Base-by-base conservation (phyloP, 139 green algal species). In the Nannochloris sp. region DNA sequence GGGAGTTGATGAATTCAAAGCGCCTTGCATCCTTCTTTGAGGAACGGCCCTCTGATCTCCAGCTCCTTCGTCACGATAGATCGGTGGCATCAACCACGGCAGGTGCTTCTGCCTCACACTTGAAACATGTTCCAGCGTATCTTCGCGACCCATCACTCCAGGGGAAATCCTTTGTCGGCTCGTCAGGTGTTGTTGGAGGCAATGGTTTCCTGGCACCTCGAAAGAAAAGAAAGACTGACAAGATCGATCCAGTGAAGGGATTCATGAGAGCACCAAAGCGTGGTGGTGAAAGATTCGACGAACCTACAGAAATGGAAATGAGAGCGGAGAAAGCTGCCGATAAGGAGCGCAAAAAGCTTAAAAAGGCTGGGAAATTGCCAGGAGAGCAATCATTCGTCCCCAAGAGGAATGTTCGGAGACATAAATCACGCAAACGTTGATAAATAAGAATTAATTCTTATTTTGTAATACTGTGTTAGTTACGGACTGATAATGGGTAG, bases 1-100 rank as follows among this genome's bases (percentile, higher is more conserved):
- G 78, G 31, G 91, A 97, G 84, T 73, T 97, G 74, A 83, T 97
- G 62, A 97, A 97, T 84, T 80, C 66, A 4, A 61, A 88, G 66
- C 66, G 79, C 45, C 65, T 91, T 31, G 78, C 87, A 23, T 72
- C 84, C 1, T 91, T 95, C 72, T 96, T 96, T 62, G 82, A 95
- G 66, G 82, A 88, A 58, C 86, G 94, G 71, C 83, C 83, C 6
- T 59, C 61, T 40, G 75, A 85, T 58, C 56, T 84, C 28, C 69
- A 79, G 63, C 69, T 96, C 56, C 79, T 96, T 49, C 71, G 82
- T 8, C 89, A 96, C 68, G 89, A 96, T 82, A 82, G 82, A 62
- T 66, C 79, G 14, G 76, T 93, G 45, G 33, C 56, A 44, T 17
- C 62, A 26, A 33, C 46, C 9, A 43, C 23, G 14, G 71, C 37